phyloP scores from a whole-genome alignment of 192 early-diverging fungal species.

The Backusella tuberculispora region DNA sequence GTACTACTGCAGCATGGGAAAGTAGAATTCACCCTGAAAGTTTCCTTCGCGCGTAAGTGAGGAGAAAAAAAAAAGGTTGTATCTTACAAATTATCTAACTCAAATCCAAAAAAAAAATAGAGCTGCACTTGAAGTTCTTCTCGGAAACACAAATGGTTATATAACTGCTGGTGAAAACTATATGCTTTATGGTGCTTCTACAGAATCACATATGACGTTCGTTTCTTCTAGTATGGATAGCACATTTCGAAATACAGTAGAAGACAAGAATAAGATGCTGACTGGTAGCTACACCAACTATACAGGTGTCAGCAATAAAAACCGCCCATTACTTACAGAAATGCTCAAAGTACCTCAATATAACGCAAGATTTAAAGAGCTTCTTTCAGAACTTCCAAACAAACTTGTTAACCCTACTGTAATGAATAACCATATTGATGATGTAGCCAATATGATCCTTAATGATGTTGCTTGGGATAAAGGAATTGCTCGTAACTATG shows the following conservation, averaged over 20 bases:
- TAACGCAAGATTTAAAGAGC: neutral
- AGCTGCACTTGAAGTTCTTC: neutral
- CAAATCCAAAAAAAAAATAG: neutral
- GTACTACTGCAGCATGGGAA: neutral
- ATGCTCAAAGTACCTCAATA: conserved; percentile 14
- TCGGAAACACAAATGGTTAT: conserved; percentile 10
- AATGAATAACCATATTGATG: neutral
- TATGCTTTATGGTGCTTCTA: neutral
- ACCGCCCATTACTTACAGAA: neutral
- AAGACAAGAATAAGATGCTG: neutral
- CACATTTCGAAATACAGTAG: neutral
- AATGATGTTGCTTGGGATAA: neutral
- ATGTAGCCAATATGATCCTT: neutral
- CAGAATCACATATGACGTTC: neutral
- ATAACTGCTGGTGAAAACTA: neutral
- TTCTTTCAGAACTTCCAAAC: neutral
- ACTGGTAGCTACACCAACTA: neutral
- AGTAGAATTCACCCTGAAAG: conserved; percentile 2
- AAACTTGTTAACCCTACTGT: neutral
- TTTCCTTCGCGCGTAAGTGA: neutral
- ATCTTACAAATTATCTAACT: too few relatives aligned
- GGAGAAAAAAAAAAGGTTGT: too few relatives aligned
- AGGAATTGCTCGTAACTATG: neutral
- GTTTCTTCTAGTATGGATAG: conserved; percentile 3
- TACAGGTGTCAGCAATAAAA: too few relatives aligned